Evolutionary conservation across 495 filamentous ascomycete genomes (phyloP), one percentile per base, ranked within the genome.

Genomic region (Durotheca rogersii): DNA sequence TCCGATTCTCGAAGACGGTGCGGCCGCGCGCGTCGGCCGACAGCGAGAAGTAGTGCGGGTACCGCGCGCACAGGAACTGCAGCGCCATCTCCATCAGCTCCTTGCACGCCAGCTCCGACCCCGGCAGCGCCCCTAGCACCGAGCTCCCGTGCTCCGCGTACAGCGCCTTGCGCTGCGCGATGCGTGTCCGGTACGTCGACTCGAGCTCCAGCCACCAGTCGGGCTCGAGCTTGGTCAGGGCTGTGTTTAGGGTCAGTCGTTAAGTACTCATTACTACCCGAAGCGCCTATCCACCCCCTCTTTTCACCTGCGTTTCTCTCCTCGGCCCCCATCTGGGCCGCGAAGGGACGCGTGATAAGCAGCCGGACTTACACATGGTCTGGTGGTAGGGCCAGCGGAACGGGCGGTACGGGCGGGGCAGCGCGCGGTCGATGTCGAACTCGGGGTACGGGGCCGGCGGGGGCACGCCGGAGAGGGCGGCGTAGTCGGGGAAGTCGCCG

Each of bases 201-300:
- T 93, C 89, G 5, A 96, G 75, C 67, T 96, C 90, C 20, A 96
- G 77, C 90, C 90, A 96, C 84, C 86, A 96, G 68, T 94, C 83
- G 0, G 85, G 77, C 56, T 96, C 87, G 58, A 91, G 70, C 47
- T 89, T 95, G 25, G 78, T 84, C 7, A 93, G 69, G 5, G 90
- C 90, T 95, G 49, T 15, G 12, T 45, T 35, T 34, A 29, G 31
- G 15, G 30, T 31, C 39, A 68, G 61, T n/a, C n/a, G n/a, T n/a
- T n/a, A n/a, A n/a, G n/a, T n/a, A n/a, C n/a, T n/a, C n/a, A n/a
- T n/a, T n/a, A n/a, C n/a, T n/a, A n/a, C n/a, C n/a, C n/a, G n/a
- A n/a, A n/a, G n/a, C 23, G 4, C 23, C 9, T 9, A 4, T 27
- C 23, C 9, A 4, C 23, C 23, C 23, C 23, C 9, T 27, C 23